A percentile compares a stretch with the other conserved stretches of the same genome.
These are phyloP conservation scores for Fusarium protoensiforme DNA, from an alignment of 2,329 filamentous ascomycete species.

Conservation along the genomic window DNA sequence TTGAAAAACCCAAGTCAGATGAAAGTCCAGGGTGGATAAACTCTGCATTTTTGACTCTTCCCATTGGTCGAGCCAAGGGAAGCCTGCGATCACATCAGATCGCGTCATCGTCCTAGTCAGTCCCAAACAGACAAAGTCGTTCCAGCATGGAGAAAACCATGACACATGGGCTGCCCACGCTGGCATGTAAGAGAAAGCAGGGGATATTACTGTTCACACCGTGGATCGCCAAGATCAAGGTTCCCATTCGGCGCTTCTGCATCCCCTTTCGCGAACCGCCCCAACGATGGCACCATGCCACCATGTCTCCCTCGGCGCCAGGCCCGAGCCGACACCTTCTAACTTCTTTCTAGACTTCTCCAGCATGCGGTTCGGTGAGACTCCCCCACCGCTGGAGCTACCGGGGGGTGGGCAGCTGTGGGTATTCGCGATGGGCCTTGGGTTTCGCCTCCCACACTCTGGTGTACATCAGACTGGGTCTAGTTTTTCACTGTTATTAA, in stretches of 20 bases:
- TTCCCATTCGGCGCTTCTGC: conserved; percentile 31
- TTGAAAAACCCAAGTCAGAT: conserved; percentile 2
- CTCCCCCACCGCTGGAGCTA: background rate
- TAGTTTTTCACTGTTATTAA: conserved; percentile 24
- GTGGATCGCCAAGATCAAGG: background rate
- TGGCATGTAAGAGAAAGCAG: background rate
- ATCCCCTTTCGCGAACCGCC: conserved; percentile 5
- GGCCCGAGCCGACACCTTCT: conserved; percentile 34
- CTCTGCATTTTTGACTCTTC: background rate
- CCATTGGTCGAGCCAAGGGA: conserved; percentile 28
- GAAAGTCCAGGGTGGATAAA: conserved; percentile 30
- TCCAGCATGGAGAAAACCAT: conserved; percentile 20
- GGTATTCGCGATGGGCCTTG: background rate
- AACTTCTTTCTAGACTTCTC: conserved; percentile 37
- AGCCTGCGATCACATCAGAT: conserved; percentile 43
- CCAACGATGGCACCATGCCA: conserved; percentile 32
- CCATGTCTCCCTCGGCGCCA: conserved; percentile 13
- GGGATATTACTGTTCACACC: background rate
- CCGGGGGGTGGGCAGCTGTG: background rate
- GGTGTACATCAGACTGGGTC: background rate
- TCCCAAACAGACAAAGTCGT: conserved; percentile 11
- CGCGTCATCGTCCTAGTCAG: conserved; percentile 44
- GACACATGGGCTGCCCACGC: conserved; percentile 35
- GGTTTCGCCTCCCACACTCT: conserved; percentile 24
- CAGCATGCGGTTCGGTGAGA: background rate